Base-by-base conservation (phyloP, 2,329 filamentous ascomycete species). In the Ceratocystis lukuohia region DNA sequence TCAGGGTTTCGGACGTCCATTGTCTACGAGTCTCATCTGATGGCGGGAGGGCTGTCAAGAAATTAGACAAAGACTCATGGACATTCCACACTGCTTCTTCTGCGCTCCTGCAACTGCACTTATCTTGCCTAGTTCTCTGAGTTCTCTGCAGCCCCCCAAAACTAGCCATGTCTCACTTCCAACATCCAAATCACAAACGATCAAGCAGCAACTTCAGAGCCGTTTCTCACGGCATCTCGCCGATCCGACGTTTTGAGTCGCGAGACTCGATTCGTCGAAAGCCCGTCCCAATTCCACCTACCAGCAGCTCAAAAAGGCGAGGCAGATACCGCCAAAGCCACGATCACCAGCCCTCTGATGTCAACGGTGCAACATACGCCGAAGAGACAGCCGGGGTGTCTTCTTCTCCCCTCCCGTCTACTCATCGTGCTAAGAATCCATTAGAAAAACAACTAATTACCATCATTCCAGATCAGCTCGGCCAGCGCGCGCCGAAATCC, bases 251-350 rank as follows among this genome's bases (percentile, higher is more conserved):
- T 8, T 50, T 57, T 30, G 63, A 65, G 15, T 65, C 66, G n/a
- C 33, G 48, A 33, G 63, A 65, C 41, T 65, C 66, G 12, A 65
- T 67, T 37, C 66, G 66, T 2, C 63, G 66, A 6, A 67, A 67
- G 22, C 63, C 66, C 12, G 46, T 67, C 5, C 44, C 65, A 10
- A 10, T 20, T 2, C 56, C 30, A 12, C 22, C 61, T 12, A 10
- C 65, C 20, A 45, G 25, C 59, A 44, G 17, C 2, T 25, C 48
- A 15, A 25, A 53, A 12, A 10, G 8, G 7, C 48, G 15, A 5
- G 48, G 20, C 3, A 30, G 22, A 56, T 41, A 53, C 12, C 41
- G 28, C 45, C 6, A 28, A 22, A 53, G 20, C 8, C 5, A 25
- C 22, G 20, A 10, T n/a, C 37, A n/a, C 28, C 8, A 33, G 7